phyloP scores from a whole-genome alignment of 768 basidiomycete species.

The Hirschioporus abietinus region DNA sequence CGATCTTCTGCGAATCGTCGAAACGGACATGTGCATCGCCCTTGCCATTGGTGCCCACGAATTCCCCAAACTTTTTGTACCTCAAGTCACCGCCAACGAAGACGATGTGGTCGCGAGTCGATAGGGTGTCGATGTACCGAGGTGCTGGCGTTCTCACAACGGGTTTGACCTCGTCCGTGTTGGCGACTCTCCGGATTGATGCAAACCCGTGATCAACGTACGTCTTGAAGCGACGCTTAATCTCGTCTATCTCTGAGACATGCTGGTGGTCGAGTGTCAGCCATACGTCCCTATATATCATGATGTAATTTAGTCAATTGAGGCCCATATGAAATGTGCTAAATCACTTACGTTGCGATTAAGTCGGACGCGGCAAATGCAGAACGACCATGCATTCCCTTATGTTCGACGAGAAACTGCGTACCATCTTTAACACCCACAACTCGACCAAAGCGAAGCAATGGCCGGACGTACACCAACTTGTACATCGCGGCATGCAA shows the following conservation, averaged over 20 bases:
- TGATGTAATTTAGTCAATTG: too few species aligned
- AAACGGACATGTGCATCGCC: neutral
- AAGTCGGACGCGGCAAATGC: neutral
- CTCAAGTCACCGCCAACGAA: neutral
- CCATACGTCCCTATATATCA: neutral
- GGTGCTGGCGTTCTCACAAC: neutral
- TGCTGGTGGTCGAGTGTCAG: neutral
- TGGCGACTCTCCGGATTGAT: neutral
- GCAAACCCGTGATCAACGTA: neutral
- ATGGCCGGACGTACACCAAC: neutral
- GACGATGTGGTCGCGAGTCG: neutral
- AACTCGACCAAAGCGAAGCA: neutral
- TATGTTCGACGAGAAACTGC: neutral
- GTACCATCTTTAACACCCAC: neutral
- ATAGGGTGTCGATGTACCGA: neutral
- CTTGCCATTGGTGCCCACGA: neutral
- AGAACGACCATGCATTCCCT: neutral
- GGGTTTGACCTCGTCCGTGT: neutral
- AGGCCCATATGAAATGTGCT: neutral
- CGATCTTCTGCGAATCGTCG: neutral
- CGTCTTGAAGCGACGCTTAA: neutral
- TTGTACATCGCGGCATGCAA: neutral
- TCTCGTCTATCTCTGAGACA: neutral
- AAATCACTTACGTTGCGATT: neutral
- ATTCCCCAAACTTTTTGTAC: neutral